Percentiles rank a stretch among this genome's conserved stretches.
These are phyloP conservation scores for Climacium dendroides DNA, from an alignment of 225 moss, liverwort and hornwort species.

Conservation along the genomic window DNA sequence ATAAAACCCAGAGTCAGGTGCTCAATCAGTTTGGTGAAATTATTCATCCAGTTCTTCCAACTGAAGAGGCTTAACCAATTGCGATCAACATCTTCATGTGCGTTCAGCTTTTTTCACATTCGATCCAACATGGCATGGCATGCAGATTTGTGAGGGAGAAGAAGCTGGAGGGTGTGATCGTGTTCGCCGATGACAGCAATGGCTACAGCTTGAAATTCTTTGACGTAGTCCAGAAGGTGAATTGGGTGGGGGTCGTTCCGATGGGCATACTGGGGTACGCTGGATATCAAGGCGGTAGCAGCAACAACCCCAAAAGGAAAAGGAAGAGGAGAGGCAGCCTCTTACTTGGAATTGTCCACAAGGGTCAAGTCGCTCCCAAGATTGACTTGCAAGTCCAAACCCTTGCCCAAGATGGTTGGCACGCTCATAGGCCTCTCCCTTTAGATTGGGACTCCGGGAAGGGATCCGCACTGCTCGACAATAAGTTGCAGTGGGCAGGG, in stretches of 20 bases:
- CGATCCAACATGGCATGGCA: neutral
- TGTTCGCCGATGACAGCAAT: conserved; percentile 95
- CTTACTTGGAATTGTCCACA: conserved; percentile 14
- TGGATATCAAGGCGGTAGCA: conserved; percentile 7
- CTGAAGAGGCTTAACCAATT: neutral
- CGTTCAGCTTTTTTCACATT: neutral
- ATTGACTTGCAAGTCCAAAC: conserved; percentile 55
- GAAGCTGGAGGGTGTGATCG: conserved; percentile 56
- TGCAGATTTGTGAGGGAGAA: conserved; percentile 60
- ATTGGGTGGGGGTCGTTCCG: conserved; percentile 75
- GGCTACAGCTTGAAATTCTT: conserved; percentile 64
- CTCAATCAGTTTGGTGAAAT: neutral
- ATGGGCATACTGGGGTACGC: conserved; percentile 66
- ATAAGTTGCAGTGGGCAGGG: conserved; percentile 69
- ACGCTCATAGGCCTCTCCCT: conserved; percentile 33
- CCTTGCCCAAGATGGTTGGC: conserved; percentile 65
- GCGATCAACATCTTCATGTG: neutral
- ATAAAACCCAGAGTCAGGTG: neutral
- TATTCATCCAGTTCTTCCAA: neutral
- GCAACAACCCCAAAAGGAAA: neutral
- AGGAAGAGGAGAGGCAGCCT: conserved; percentile 15
- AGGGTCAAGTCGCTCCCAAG: conserved; percentile 11
- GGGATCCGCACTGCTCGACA: conserved; percentile 5
- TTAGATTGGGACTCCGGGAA: conserved; percentile 29
- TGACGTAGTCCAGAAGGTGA: conserved; percentile 51